These are phyloP conservation scores for Aspergillus japonicus DNA, from an alignment of 2,329 filamentous ascomycete genomes.

Conservation along the genomic window DNA sequence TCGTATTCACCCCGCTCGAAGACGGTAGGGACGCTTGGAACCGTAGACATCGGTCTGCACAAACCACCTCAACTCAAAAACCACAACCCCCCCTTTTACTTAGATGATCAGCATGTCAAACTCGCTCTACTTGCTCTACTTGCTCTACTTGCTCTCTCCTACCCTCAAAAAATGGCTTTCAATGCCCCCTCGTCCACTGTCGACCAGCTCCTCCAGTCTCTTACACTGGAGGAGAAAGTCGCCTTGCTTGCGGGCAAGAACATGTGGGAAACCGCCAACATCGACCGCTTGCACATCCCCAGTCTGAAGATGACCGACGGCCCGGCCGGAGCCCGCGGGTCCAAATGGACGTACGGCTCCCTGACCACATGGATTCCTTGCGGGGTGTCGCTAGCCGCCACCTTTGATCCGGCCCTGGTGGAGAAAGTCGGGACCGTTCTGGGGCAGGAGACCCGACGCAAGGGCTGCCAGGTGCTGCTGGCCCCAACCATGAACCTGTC, in stretches of 20 bases:
- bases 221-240: slow-evolving; percentile 7
- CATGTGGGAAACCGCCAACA: slow-evolving; percentile 1
- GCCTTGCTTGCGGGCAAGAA: slow-evolving; percentile 3
- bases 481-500: slow-evolving; percentile 5
- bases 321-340: slow-evolving; percentile 6
- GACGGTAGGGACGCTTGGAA: too few relatives aligned
- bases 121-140: too few relatives aligned
- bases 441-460: background rate
- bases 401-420: background rate
- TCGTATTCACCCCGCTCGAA: too few relatives aligned
- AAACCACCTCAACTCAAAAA: too few relatives aligned
- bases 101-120: too few relatives aligned
- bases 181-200: background rate
- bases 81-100: too few relatives aligned
- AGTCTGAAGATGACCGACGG: slow-evolving; percentile 9
- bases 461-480: slow-evolving; percentile 2
- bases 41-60: too few relatives aligned
- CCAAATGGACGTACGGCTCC: background rate
- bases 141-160: too few relatives aligned
- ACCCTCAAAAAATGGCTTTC: too few relatives aligned
- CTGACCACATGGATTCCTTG: slow-evolving; percentile 7
- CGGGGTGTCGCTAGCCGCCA: slow-evolving; percentile 1
- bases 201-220: background rate
- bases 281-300: background rate
- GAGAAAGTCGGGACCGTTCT: background rate